Evolutionary conservation across 768 basidiomycete species (phyloP).

Genomic region (Chalciporus sphaerocephalus): DNA sequence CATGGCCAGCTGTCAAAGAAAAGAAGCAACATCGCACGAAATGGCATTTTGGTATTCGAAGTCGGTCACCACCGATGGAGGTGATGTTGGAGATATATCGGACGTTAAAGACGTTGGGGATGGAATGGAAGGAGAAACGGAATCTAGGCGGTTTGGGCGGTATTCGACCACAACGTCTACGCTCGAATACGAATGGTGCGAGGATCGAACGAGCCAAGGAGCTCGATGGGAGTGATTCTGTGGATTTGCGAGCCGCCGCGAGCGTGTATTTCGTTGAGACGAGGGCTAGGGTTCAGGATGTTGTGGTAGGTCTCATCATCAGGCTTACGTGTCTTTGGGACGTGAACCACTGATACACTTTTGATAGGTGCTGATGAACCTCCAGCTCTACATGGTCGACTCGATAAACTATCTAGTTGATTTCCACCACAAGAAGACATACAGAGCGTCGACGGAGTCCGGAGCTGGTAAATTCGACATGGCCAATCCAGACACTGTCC

Average conservation of each 20-base stretch:
- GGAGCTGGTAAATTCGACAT: slow-evolving; percentile 72
- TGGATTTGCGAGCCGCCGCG: slow-evolving; percentile 64
- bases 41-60: slow-evolving; percentile 98
- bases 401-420: slow-evolving; percentile 95
- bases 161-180: slow-evolving; percentile 31
- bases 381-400: slow-evolving; percentile 96
- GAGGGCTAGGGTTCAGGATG: slow-evolving; percentile 80
- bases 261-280: slow-evolving; percentile 93
- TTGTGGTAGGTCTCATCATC: slow-evolving; percentile 65
- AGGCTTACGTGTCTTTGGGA: not conserved
- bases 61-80: slow-evolving; percentile 94
- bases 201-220: slow-evolving; percentile 61
- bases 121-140: slow-evolving; percentile 97
- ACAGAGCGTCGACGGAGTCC: slow-evolving; percentile 64
- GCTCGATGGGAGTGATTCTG: slow-evolving; percentile 54
- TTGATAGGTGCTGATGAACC: slow-evolving; percentile 86
- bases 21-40: slow-evolving; percentile 77
- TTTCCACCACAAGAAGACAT: slow-evolving; percentile 96
- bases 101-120: slow-evolving; percentile 81
- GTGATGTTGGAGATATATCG: slow-evolving; percentile 99
- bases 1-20: slow-evolving; percentile 45
- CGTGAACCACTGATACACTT: not conserved
- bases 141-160: slow-evolving; percentile 71
- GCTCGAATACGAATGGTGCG: slow-evolving; percentile 32
- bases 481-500: slow-evolving; percentile 31